Percentiles rank a stretch among this genome's conserved stretches.
These are phyloP conservation scores for Aristolochia fimbriata DNA, from an alignment of 164 flowering plant species.

Conservation along the genomic window DNA sequence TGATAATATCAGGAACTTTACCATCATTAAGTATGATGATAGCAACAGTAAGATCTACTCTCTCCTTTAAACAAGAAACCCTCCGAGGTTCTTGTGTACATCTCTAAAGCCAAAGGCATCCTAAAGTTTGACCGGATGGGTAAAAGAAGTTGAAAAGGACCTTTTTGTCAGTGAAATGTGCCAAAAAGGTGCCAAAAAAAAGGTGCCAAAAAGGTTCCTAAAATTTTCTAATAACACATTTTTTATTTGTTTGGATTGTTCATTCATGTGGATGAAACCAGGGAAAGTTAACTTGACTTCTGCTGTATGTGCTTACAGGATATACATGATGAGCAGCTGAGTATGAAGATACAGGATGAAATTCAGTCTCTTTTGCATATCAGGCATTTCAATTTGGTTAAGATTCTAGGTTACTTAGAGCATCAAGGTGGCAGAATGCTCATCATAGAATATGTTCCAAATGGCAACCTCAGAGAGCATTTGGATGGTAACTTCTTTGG, in stretches of 20 bases:
- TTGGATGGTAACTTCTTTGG: slow-evolving; percentile 14
- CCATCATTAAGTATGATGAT: too few species aligned
- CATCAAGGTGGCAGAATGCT: slow-evolving; percentile 67
- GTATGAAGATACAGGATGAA: slow-evolving; percentile 69
- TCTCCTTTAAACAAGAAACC: too few species aligned
- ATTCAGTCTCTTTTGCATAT: slow-evolving; percentile 51
- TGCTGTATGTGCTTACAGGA: slow-evolving; percentile 31
- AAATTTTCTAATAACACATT: background rate
- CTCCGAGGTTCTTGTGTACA: too few species aligned
- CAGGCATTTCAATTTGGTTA: slow-evolving; percentile 83
- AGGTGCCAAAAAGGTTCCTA: slow-evolving; percentile 81
- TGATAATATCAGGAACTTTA: too few species aligned
- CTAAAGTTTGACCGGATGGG: too few species aligned
- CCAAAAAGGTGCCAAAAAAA: too few species aligned
- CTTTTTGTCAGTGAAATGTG: slow-evolving; percentile 75
- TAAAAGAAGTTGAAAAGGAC: too few species aligned
- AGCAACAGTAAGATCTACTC: too few species aligned
- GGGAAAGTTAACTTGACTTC: background rate
- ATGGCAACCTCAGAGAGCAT: slow-evolving; percentile 88
- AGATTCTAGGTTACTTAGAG: slow-evolving; percentile 61
- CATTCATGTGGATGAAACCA: background rate
- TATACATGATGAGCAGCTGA: slow-evolving; percentile 51
- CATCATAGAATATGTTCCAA: slow-evolving; percentile 81
- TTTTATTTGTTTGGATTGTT: background rate
- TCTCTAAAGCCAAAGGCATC: too few species aligned